Evolutionary conservation across 345 rosid species (phyloP), one percentile per base, ranked within the genome.

Genomic region (Pistacia integerrima): DNA sequence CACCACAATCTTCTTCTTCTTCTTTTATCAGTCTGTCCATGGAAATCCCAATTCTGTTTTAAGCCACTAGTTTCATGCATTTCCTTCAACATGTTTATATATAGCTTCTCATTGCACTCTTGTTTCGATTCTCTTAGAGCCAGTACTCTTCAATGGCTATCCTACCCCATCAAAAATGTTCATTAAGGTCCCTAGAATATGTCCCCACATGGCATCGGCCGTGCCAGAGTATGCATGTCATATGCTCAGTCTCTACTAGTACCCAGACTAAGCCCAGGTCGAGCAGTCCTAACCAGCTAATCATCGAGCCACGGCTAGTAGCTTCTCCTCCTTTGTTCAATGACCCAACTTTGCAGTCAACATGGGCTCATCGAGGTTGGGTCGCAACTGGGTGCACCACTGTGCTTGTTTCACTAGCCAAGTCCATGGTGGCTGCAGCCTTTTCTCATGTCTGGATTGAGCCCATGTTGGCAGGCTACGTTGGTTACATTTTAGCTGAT

Each of bases 361-460:
- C 97, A 8, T 88, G 90, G 98, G 33, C 85, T 8, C 98, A 95
- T 79, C 90, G 93, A 4, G 77, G 82, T 5, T 92, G 94, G 99
- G 82, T 93, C 0, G 87, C 89, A 36, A 82, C 89, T 0, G 98
- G 99, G 14, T 92, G 94, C 89, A 77, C 90, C 69, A 78, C 93
- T 0, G 69, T 93, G 72, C 66, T 85, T 28, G 64, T 85, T 65
- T 85, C 98, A 51, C 84, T 92, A 11, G 91, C 88, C 66, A 92
- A 88, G 76, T 88, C 94, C 0, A 13, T 76, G 7, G 64, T 51
- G 4, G 89, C 81, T 52, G 87, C 92, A 30, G 66, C 84, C n/a
- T 72, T 61, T 67, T 88, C 93, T 7, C 90, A 86, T 55, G 35
- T 72, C 46, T 87, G 88, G 93, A 75, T 88, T 0, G 86, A 88